Conservation (phyloP, 2,329 filamentous ascomycete species). For the Claviceps monticola region DNA sequence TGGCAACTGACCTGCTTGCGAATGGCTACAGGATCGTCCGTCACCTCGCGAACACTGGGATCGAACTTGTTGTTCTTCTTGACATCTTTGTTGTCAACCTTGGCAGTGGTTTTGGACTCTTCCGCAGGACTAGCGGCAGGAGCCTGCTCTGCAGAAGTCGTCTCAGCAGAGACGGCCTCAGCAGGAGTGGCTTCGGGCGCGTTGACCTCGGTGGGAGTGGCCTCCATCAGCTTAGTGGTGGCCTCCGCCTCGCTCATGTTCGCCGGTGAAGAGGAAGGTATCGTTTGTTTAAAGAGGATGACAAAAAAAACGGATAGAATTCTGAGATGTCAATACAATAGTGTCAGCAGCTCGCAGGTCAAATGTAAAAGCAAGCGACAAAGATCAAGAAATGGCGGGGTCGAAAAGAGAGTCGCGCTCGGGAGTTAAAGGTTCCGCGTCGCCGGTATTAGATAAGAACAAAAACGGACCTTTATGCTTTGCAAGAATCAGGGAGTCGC, state of each 20-base stretch:
- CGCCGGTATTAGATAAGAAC: neutral
- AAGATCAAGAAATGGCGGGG: neutral
- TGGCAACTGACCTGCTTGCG: slow-evolving; percentile 56
- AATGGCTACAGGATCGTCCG: slow-evolving; percentile 66
- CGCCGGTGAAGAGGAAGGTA: neutral
- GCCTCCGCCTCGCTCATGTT: slow-evolving; percentile 12
- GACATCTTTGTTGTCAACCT: slow-evolving; percentile 24
- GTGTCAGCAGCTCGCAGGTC: neutral
- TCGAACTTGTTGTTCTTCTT: slow-evolving; percentile 57
- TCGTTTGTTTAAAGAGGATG: neutral
- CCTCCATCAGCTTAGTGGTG: slow-evolving; percentile 13
- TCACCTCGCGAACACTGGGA: slow-evolving; percentile 51
- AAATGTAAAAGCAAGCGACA: neutral
- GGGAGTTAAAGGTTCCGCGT: neutral
- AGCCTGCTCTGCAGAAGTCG: slow-evolving; percentile 11
- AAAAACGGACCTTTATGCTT: neutral
- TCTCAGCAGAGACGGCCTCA: slow-evolving; percentile 11
- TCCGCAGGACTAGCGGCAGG: slow-evolving; percentile 14
- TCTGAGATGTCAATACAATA: neutral
- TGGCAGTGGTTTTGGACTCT: slow-evolving; percentile 27
- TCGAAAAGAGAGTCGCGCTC: neutral
- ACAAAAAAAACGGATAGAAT: neutral
- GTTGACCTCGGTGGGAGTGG: slow-evolving; percentile 12
- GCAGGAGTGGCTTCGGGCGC: slow-evolving; percentile 12
- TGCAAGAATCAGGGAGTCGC: neutral